phyloP scores from a whole-genome alignment of 352 stramenopile genomes.

The Phytophthora niederhauseri region DNA sequence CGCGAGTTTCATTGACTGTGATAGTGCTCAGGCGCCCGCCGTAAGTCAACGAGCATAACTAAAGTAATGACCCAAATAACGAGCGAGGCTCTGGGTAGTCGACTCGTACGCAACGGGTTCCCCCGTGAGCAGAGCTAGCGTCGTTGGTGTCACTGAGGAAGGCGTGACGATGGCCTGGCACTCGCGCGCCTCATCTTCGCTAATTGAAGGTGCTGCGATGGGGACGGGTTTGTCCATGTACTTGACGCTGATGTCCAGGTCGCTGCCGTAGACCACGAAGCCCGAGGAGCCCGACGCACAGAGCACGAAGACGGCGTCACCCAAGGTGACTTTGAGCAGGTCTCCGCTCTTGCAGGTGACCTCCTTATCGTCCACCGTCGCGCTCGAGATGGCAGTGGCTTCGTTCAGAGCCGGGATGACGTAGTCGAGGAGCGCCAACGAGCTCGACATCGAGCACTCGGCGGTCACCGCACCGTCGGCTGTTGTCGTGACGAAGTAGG shows the following conservation, averaged over 20 bases:
- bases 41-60: conserved; percentile 11
- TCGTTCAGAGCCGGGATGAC: conserved; percentile 30
- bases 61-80: conserved; percentile 18
- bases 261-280: conserved; percentile 30
- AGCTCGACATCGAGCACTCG: conserved; percentile 26
- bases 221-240: conserved; percentile 23
- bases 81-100: conserved; percentile 10
- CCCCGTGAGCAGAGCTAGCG: conserved; percentile 29
- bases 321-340: conserved; percentile 37
- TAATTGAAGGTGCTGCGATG: conserved; percentile 26
- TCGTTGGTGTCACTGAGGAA: conserved; percentile 20
- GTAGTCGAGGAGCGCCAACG: conserved; percentile 30
- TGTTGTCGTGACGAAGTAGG: conserved; percentile 35
- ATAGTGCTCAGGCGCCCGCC: not conserved
- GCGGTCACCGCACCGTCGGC: conserved; percentile 13
- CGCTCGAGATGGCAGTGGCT: conserved; percentile 25
- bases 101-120: conserved; percentile 3
- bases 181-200: conserved; percentile 1
- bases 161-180: conserved; percentile 22
- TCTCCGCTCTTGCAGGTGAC: conserved; percentile 31
- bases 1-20: too few relatives aligned
- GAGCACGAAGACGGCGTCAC: conserved; percentile 35
- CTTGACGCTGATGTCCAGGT: conserved; percentile 25
- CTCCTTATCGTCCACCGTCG: conserved; percentile 12
- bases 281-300: conserved; percentile 20